These are phyloP conservation scores for Lachnum nothofagi DNA, from an alignment of 2,329 filamentous ascomycete species.

Conservation along the genomic window DNA sequence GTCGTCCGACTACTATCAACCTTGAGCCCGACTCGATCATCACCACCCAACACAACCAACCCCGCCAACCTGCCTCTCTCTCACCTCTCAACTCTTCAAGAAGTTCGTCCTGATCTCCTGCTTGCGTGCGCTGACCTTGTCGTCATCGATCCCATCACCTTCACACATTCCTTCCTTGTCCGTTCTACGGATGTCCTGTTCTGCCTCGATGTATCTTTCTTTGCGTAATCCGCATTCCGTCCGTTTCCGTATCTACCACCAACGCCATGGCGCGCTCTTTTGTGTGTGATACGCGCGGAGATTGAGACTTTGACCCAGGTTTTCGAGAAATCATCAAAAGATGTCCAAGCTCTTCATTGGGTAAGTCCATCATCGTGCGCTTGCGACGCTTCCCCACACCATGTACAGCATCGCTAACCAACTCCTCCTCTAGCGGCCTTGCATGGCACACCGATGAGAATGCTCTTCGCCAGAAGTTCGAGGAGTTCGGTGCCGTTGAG, in stretches of 20 bases:
- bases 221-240: constrained; percentile 31
- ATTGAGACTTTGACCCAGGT: constrained; percentile 37
- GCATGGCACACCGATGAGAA: constrained; percentile 96
- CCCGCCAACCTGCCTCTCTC: constrained; percentile 7
- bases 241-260: constrained; percentile 29
- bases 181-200: constrained; percentile 32
- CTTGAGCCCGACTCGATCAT: background rate
- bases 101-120: constrained; percentile 35
- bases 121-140: constrained; percentile 31
- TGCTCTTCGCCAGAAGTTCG: constrained; percentile 83
- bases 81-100: constrained; percentile 25
- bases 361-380: constrained; percentile 48
- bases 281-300: constrained; percentile 33
- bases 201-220: constrained; percentile 35
- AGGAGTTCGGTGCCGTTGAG: constrained; percentile 83
- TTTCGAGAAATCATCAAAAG: constrained; percentile 34
- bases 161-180: constrained; percentile 29
- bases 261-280: constrained; percentile 30
- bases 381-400: constrained; percentile 2
- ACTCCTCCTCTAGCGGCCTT: constrained; percentile 64
- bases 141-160: constrained; percentile 26
- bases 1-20: constrained; percentile 21
- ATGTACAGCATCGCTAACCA: constrained; percentile 12
- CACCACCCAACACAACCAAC: constrained; percentile 6
- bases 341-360: constrained; percentile 97